phyloP scores from a whole-genome alignment of 2,329 filamentous ascomycete genomes.

The Chrysoporthe austroafricana region DNA sequence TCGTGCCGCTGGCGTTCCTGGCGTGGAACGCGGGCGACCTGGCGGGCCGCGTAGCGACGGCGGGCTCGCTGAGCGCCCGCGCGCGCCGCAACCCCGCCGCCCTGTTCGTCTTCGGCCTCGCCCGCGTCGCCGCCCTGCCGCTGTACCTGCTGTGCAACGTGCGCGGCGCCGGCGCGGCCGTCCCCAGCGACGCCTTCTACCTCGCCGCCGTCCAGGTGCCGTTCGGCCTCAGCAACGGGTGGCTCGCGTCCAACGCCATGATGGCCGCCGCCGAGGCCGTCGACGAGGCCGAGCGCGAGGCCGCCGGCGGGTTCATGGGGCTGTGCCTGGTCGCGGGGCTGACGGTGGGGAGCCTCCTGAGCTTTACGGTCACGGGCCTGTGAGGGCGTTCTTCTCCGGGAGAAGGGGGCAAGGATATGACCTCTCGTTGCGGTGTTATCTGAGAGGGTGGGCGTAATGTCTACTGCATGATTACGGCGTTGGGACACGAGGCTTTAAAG shows the following conservation, averaged over 20 bases:
- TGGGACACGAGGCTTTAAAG: neutral
- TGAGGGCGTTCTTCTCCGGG: too few relatives aligned
- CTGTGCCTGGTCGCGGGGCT: constrained; percentile 85
- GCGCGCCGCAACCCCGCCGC: constrained; percentile 65
- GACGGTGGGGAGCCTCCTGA: constrained; percentile 83
- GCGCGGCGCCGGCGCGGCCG: constrained; percentile 70
- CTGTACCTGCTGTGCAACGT: constrained; percentile 92
- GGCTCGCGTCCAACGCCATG: constrained; percentile 86
- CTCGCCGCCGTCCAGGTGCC: constrained; percentile 78
- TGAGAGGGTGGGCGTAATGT: neutral
- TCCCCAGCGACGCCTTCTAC: constrained; percentile 87
- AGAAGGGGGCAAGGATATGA: too few relatives aligned
- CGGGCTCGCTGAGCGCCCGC: constrained; percentile 53
- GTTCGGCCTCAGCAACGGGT: constrained; percentile 87
- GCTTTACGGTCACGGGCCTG: constrained; percentile 70
- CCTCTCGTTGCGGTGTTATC: neutral
- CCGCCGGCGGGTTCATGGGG: constrained; percentile 92
- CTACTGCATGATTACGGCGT: constrained; percentile 23
- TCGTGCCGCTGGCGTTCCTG: constrained; percentile 88
- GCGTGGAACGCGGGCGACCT: constrained; percentile 94
- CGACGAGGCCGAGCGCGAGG: constrained; percentile 79
- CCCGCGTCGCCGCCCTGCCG: constrained; percentile 74
- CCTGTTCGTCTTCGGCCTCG: constrained; percentile 69
- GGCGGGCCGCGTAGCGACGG: constrained; percentile 71
- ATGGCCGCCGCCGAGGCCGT: constrained; percentile 87